phyloP scores from a whole-genome alignment of 83 land plant species.

The Picea abies region DNA sequence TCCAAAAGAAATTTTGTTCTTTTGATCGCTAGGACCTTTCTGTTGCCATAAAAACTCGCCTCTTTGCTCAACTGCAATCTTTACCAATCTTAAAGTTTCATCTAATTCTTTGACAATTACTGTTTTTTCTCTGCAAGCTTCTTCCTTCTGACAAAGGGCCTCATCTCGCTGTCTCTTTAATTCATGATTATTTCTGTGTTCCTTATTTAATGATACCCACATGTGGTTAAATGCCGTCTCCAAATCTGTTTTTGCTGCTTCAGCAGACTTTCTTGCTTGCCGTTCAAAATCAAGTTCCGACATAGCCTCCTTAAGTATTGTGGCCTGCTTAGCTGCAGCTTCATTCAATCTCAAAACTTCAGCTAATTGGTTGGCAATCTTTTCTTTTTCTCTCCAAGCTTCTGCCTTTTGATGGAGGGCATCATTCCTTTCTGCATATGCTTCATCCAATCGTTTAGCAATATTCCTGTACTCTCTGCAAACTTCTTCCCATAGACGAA shows the following conservation, averaged over 20 bases:
- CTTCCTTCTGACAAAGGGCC: neutral
- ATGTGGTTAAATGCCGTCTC: neutral
- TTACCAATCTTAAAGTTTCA: neutral
- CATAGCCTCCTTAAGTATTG: neutral
- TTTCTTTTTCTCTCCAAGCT: no score
- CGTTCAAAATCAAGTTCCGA: neutral
- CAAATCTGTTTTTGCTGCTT: neutral
- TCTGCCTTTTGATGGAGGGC: no score
- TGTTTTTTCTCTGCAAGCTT: neutral
- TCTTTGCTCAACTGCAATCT: neutral
- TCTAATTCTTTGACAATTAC: neutral
- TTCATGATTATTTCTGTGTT: neutral
- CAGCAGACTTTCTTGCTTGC: neutral
- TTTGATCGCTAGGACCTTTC: neutral
- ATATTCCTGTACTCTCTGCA: no score
- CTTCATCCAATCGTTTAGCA: no score
- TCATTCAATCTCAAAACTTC: no score
- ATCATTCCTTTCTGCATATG: neutral
- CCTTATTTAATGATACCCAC: neutral
- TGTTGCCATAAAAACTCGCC: neutral
- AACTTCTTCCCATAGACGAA: neutral
- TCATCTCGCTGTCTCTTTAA: neutral
- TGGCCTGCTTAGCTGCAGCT: neutral
- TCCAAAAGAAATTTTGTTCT: no score
- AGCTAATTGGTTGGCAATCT: no score